Conservation (phyloP, 1,284 basidiomycete genomes). For the Moniliophthora roreri region DNA sequence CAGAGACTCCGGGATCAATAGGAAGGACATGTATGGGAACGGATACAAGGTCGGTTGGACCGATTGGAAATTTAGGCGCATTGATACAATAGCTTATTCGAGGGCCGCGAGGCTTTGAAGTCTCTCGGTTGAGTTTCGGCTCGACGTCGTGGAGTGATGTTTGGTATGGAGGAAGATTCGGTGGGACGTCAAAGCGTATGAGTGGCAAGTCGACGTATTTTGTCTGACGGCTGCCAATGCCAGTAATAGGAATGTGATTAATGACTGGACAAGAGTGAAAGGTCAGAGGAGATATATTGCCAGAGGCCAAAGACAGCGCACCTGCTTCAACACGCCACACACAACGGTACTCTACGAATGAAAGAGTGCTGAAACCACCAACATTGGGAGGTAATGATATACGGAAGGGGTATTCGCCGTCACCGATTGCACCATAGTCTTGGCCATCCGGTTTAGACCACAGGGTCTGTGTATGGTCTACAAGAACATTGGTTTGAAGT, state of each 20-base stretch:
- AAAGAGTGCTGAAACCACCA: constrained; percentile 66
- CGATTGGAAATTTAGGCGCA: constrained; percentile 46
- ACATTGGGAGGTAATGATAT: constrained; percentile 64
- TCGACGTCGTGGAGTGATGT: constrained; percentile 28
- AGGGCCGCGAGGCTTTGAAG: constrained; percentile 44
- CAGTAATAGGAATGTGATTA: constrained; percentile 60
- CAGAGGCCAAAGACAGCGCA: constrained; percentile 33
- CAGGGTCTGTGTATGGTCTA: constrained; percentile 61
- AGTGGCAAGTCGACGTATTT: constrained; percentile 70
- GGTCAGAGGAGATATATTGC: constrained; percentile 17
- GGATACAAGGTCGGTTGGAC: constrained; percentile 57
- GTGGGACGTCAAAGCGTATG: constrained; percentile 60
- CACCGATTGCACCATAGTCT: constrained; percentile 58
- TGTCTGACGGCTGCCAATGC: constrained; percentile 64
- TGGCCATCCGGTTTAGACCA: constrained; percentile 64
- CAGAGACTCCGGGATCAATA: constrained; percentile 43
- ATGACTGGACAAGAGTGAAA: constrained; percentile 43
- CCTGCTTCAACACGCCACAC: constrained; percentile 83
- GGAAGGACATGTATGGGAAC: constrained; percentile 51
- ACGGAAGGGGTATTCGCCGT: constrained; percentile 68
- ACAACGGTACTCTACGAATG: constrained; percentile 75
- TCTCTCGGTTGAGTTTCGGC: constrained; percentile 36
- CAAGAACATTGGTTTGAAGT: constrained; percentile 59
- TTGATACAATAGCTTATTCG: constrained; percentile 49
- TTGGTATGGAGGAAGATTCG: constrained; percentile 29